Base-by-base conservation (phyloP, 805 yeast species). In the Yamadazyma takamatsuzukensis region DNA sequence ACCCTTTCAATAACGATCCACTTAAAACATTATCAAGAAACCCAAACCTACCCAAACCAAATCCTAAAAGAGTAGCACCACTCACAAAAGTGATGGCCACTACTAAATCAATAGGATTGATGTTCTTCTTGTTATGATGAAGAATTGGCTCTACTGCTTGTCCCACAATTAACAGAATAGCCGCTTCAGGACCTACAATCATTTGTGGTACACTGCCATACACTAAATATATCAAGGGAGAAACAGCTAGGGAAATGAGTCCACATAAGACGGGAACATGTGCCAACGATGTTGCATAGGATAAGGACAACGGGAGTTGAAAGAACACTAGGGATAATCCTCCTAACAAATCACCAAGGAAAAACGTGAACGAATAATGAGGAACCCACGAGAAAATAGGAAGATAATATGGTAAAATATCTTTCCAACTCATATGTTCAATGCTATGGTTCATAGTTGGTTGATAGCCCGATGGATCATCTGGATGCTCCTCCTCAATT, bases 321-420 rank as follows among this genome's bases (percentile, higher is more conserved):
- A 88, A 90, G 4, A 93, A 81, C 0, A 96, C 96, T 21, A 89
- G 56, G 0, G 97, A 80, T 4, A 87, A 48, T 0, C 98, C 97
- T 2, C 96, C 95, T 12, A 82, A 58, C 6, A 84, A 49, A 50
- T 90, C 98, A 14, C 77, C 72, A 2, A 74, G 15, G 26, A 80
- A 59, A 39, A 37, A 59, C n/a, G 36, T 40, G 1, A 40, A 25
- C 28, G 45, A 43, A 42, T 83, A 83, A 6, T 68, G 47, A 4
- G 74, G 72, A n/a, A 80, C 40, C 93, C 93, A 83, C 0, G 79
- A 67, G 27, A 72, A 66, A 36, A 78, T 74, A 0, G 90, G 90
- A 2, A 83, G 52, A 45, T 82, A 82, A 50, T 82, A 81, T 0
- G 80, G 78, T 8, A 79, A 47, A 4, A 62, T 44, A 6, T 50